Conservation (phyloP, 768 basidiomycete species). For the Amanita molliuscula region DNA sequence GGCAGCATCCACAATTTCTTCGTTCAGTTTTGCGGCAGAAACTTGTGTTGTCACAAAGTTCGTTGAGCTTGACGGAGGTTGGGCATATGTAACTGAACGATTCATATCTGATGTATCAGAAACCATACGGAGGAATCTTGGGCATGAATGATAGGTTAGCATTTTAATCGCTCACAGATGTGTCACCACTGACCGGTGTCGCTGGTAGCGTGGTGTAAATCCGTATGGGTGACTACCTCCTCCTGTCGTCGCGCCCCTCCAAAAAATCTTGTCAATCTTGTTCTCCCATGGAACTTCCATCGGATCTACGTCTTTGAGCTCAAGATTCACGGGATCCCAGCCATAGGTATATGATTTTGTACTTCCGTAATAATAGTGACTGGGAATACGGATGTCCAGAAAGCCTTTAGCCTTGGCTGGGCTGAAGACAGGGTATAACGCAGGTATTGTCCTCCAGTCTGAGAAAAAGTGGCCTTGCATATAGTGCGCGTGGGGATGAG, state of each 20-base stretch:
- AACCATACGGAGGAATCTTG: constrained; percentile 66
- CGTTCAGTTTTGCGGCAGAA: constrained; percentile 52
- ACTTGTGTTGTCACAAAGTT: constrained; percentile 57
- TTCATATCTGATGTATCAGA: constrained; percentile 43
- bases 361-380: constrained; percentile 90
- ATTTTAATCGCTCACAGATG: not conserved
- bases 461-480: constrained; percentile 95
- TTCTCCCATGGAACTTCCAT: constrained; percentile 87
- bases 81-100: constrained; percentile 59
- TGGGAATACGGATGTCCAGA: constrained; percentile 87
- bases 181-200: constrained; percentile 51
- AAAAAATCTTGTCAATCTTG: constrained; percentile 83
- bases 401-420: constrained; percentile 83
- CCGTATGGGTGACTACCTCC: constrained; percentile 84
- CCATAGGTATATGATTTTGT: constrained; percentile 81
- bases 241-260: constrained; percentile 94
- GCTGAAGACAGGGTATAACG: constrained; percentile 89
- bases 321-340: constrained; percentile 71
- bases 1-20: constrained; percentile 77
- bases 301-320: constrained; percentile 66
- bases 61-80: constrained; percentile 45
- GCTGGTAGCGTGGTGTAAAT: constrained; percentile 73
- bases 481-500: constrained; percentile 72
- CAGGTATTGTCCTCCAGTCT: constrained; percentile 85
- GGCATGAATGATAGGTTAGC: constrained; percentile 8